phyloP scores from a whole-genome alignment of 305 asterid genomes.

The Fraxinus ornus region DNA sequence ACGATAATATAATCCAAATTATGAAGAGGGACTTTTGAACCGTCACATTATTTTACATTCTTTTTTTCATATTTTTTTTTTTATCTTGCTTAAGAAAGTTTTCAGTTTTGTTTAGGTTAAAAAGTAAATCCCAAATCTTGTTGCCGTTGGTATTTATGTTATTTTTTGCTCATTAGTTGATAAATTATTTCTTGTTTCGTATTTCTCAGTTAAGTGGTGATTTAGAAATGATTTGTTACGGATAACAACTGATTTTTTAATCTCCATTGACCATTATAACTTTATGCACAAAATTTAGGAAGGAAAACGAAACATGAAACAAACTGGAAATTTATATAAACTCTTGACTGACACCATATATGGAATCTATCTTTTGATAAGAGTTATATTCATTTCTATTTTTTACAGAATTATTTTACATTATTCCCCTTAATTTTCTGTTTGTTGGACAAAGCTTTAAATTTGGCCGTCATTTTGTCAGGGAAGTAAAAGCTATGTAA shows the following conservation, averaged over 20 bases:
- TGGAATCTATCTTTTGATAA: not conserved
- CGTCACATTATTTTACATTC: not conserved
- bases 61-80: not conserved
- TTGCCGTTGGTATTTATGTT: not conserved
- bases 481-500: constrained; percentile 12
- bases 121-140: not conserved
- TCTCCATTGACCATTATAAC: not conserved
- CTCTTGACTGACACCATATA: constrained; percentile 5
- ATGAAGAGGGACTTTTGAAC: not conserved
- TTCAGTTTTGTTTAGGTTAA: constrained; percentile 10
- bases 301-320: not conserved
- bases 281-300: constrained; percentile 6
- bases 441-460: not conserved
- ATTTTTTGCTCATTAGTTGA: not conserved
- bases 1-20: constrained; percentile 5
- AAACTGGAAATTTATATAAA: not conserved
- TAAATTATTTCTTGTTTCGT: not conserved
- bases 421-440: not conserved
- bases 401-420: not conserved
- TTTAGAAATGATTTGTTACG: not conserved
- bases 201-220: not conserved
- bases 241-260: constrained; percentile 7
- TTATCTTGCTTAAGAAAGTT: not conserved
- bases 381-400: not conserved
- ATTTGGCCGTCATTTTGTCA: not conserved